Evolutionary conservation across 805 yeast genomes (phyloP).

Genomic region (Kodamaea restingae): DNA sequence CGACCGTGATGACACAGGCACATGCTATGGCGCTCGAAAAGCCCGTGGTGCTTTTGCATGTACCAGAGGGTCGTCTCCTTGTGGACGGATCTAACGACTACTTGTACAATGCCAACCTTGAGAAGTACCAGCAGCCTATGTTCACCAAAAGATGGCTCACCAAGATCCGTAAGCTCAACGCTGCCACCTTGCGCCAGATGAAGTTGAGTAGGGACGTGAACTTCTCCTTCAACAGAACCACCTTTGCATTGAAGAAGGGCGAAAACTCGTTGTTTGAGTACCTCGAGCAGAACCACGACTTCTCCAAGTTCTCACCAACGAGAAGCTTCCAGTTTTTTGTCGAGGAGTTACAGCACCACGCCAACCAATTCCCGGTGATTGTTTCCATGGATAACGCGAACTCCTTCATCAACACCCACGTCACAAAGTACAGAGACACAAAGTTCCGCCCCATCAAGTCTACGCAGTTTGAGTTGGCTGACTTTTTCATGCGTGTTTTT

Average conservation of each 20-base stretch:
- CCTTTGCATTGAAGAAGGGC: constrained; percentile 29
- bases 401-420: constrained; percentile 50
- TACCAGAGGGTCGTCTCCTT: constrained; percentile 47
- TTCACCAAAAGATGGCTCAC: constrained; percentile 55
- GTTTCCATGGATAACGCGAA: constrained; percentile 75
- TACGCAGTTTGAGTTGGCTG: constrained; percentile 60
- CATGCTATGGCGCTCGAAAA: constrained; percentile 47
- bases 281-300: constrained; percentile 29
- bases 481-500: constrained; percentile 48
- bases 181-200: constrained; percentile 30
- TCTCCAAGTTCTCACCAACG: constrained; percentile 36
- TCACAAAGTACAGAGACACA: constrained; percentile 57
- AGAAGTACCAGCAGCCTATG: constrained; percentile 75
- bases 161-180: constrained; percentile 39
- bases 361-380: constrained; percentile 51
- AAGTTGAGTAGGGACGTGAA: constrained; percentile 32
- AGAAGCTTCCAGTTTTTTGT: constrained; percentile 51
- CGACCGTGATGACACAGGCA: constrained; percentile 65
- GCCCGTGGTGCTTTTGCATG: constrained; percentile 51
- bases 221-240: constrained; percentile 30
- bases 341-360: constrained; percentile 48
- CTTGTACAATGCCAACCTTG: constrained; percentile 45
- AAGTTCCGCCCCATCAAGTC: constrained; percentile 55
- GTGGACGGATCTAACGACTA: constrained; percentile 75
- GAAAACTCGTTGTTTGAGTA: constrained; percentile 25